phyloP scores from a whole-genome alignment of 1,139 yeast species.

The Nakaseomyces delphensis region DNA sequence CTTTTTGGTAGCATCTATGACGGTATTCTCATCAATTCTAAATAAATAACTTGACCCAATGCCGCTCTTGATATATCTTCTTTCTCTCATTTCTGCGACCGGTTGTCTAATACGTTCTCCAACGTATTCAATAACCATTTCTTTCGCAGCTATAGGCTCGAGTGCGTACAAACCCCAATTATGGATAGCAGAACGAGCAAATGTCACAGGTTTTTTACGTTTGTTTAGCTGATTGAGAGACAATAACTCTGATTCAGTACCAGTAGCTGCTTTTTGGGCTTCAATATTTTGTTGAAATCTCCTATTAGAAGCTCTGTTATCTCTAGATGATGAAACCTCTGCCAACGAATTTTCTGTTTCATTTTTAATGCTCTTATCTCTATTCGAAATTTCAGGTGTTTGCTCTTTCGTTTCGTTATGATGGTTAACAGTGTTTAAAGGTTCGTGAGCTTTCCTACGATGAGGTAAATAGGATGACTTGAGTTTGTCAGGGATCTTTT shows the following conservation, averaged over 20 bases:
- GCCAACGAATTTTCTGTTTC: conserved; percentile 18
- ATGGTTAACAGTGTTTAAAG: conserved; percentile 35
- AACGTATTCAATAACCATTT: conserved; percentile 97
- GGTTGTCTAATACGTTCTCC: conserved; percentile 94
- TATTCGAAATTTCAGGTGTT: conserved; percentile 26
- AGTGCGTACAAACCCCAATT: conserved; percentile 96
- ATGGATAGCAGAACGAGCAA: conserved; percentile 93
- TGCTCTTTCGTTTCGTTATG: conserved; percentile 46
- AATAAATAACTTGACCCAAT: conserved; percentile 91
- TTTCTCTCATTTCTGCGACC: conserved; percentile 88
- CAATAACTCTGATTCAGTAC: conserved; percentile 72
- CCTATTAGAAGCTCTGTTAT: conserved; percentile 81
- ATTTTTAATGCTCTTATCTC: conserved; percentile 17
- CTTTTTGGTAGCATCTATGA: conserved; percentile 92
- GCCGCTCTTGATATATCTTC: conserved; percentile 78
- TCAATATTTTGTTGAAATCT: conserved; percentile 86
- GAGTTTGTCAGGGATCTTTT: conserved; percentile 61
- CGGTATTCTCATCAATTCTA: conserved; percentile 88
- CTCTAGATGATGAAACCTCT: conserved; percentile 59
- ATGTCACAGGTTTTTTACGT: conserved; percentile 87
- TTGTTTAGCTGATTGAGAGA: conserved; percentile 72
- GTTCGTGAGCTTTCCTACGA: conserved; percentile 45
- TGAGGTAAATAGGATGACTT: conserved; percentile 78
- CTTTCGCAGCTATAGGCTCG: conserved; percentile 89
- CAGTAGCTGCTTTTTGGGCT: conserved; percentile 68